A percentile compares a stretch with the other conserved stretches of the same genome.
Evolutionary conservation across 768 basidiomycete genomes (phyloP).

Genomic region (Xerocomus brunneocitrinus): DNA sequence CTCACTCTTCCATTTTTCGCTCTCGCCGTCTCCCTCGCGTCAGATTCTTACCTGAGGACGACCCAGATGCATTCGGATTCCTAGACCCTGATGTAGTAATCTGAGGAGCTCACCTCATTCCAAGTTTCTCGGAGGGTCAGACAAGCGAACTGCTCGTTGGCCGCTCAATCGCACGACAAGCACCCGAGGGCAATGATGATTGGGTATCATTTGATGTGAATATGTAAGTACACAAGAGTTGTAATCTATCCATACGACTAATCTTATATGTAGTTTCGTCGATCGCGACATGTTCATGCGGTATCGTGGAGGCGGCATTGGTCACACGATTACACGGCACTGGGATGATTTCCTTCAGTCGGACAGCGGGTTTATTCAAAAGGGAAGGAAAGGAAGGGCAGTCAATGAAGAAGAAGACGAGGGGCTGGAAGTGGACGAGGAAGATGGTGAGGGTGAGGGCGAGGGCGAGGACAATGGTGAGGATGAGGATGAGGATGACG

Average conservation of each 20-base stretch:
- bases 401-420: too few relatives aligned
- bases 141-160: not conserved
- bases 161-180: not conserved
- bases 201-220: constrained; percentile 32
- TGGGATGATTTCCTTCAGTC: constrained; percentile 2
- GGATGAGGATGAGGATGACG: too few relatives aligned
- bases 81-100: not conserved
- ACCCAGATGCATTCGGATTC: not conserved
- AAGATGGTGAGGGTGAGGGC: too few relatives aligned
- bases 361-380: not conserved
- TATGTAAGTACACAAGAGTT: constrained; percentile 19
- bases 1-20: not conserved
- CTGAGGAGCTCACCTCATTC: not conserved
- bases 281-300: constrained; percentile 9
- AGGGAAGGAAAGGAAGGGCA: too few relatives aligned
- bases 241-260: too few relatives aligned
- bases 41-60: not conserved
- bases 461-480: too few relatives aligned
- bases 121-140: too few relatives aligned
- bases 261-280: not conserved
- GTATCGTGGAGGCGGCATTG: constrained; percentile 25
- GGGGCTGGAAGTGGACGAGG: too few relatives aligned
- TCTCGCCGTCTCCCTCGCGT: not conserved
- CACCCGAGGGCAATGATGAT: constrained; percentile 10
- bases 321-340: constrained; percentile 19